These are phyloP conservation scores for Rhodamnia argentea DNA, from an alignment of 345 rosid species.

Conservation along the genomic window DNA sequence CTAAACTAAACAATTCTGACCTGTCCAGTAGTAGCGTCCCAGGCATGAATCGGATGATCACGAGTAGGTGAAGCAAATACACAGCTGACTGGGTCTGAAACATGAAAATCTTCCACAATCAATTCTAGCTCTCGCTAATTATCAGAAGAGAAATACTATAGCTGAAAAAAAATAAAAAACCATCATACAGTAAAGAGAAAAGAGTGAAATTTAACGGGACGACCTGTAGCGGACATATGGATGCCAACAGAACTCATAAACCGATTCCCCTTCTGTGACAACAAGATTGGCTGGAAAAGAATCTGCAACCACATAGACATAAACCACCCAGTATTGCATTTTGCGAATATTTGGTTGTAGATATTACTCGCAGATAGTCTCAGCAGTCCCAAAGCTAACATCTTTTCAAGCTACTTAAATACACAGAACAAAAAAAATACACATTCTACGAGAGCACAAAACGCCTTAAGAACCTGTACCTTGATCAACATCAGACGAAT, in stretches of 20 bases:
- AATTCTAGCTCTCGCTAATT: neutral
- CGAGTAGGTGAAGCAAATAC: constrained; percentile 77
- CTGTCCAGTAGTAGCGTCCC: constrained; percentile 92
- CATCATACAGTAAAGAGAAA: neutral
- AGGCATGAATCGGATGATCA: constrained; percentile 96
- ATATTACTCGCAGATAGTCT: too few relatives aligned
- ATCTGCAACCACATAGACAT: constrained; percentile 30
- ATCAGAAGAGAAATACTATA: neutral
- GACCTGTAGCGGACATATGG: constrained; percentile 89
- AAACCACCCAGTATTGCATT: too few relatives aligned
- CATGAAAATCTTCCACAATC: neutral
- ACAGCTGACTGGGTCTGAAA: constrained; percentile 69
- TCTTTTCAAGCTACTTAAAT: too few relatives aligned
- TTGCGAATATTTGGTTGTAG: too few relatives aligned
- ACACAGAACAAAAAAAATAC: too few relatives aligned
- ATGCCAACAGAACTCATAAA: constrained; percentile 89
- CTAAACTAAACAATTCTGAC: constrained; percentile 21
- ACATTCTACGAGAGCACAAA: too few relatives aligned
- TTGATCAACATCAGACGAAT: too few relatives aligned
- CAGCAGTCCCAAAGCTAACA: too few relatives aligned
- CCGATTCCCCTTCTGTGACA: constrained; percentile 77
- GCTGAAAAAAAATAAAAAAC: neutral
- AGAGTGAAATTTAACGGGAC: neutral
- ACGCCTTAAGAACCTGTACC: too few relatives aligned
- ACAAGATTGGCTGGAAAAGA: constrained; percentile 55